Base-by-base conservation (phyloP, 2,329 filamentous ascomycete genomes). In the Chaetomium sp. region DNA sequence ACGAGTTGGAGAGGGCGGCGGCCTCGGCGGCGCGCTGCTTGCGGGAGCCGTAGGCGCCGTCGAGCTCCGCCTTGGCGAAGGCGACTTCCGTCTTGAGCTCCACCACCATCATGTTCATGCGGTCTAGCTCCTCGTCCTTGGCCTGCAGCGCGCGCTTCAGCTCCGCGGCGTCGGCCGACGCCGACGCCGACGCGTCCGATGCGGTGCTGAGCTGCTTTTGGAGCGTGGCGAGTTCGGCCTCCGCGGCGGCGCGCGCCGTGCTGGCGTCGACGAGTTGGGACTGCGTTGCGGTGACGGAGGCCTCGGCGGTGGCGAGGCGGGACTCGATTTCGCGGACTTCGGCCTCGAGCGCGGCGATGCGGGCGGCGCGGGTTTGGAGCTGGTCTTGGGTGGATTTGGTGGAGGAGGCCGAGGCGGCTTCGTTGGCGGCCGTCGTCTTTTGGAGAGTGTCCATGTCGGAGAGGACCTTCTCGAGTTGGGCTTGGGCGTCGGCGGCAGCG, bases 1-100 rank as follows among this genome's bases (percentile, higher is more conserved):
- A 12, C 6, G 51, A 50, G 51, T 29, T 57, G 6, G 29, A 55
- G 79, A 76, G 50, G 54, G 83, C 83, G 1, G 85, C 85, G 23
- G 82, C 81, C 68, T 87, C 84, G 13, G 83, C 82, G 23, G 85
- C 85, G 25, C 85, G 83, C 75, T 87, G 81, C 64, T 83, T 81
- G 65, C 85, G 82, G 64, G 82, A 82, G 64, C 85, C 85, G 72
- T 87, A 87, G 29, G 85, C 85, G 63, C 84, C 84, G 68, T 88
- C 85, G 33, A 88, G 80, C 74, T 88, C 85, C 21, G 85, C 85
- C 71, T 84, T 83, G 58, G 84, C 83, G 70, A 87, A 82, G 54
- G 85, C 86, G 65, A 86, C 78, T 71, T 87, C 85, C 60, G 84
- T 87, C 79, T 87, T 87, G 72, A 85, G 79, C 75, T 87, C 84